A percentile compares a stretch with the other conserved stretches of the same genome.
These are phyloP conservation scores for Penicillium corylophilum DNA, from an alignment of 2,329 filamentous ascomycete genomes.

Conservation along the genomic window DNA sequence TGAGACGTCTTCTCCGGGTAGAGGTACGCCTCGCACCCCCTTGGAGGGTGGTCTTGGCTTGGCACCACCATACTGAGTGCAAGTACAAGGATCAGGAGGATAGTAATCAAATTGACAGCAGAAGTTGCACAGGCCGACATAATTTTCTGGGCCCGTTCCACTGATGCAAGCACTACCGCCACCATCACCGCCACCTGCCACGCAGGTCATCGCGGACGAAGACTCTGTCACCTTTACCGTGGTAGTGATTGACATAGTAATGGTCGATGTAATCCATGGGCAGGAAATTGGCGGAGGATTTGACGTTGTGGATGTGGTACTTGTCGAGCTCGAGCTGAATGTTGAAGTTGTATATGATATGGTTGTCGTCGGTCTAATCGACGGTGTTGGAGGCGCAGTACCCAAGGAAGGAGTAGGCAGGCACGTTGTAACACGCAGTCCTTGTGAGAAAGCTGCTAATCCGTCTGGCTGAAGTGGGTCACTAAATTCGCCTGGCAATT, in stretches of 20 bases:
- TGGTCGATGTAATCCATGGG: background rate
- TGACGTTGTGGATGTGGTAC: background rate
- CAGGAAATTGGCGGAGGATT: background rate
- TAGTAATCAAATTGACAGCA: slow-evolving; percentile 34
- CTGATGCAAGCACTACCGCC: slow-evolving; percentile 19
- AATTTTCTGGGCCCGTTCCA: slow-evolving; percentile 31
- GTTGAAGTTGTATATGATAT: no score
- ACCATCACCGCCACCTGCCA: background rate
- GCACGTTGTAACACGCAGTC: slow-evolving; percentile 22
- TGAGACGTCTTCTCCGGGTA: slow-evolving; percentile 26
- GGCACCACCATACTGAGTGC: slow-evolving; percentile 24
- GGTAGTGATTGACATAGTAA: slow-evolving; percentile 5
- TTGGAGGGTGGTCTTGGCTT: slow-evolving; percentile 25
- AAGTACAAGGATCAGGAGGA: slow-evolving; percentile 32
- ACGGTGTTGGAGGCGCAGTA: slow-evolving; percentile 13
- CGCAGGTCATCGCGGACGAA: background rate
- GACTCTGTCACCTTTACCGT: slow-evolving; percentile 3
- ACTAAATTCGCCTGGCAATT: slow-evolving; percentile 17
- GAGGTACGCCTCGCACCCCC: slow-evolving; percentile 20
- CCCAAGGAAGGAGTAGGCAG: slow-evolving; percentile 24
- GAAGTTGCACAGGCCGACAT: slow-evolving; percentile 31
- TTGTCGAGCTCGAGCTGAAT: no score
- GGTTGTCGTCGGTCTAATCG: slow-evolving; percentile 3
- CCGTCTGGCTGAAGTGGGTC: slow-evolving; percentile 23
- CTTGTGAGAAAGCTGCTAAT: slow-evolving; percentile 21